Conservation (phyloP, 495 filamentous ascomycete species). For the Aspergillus diversus region DNA sequence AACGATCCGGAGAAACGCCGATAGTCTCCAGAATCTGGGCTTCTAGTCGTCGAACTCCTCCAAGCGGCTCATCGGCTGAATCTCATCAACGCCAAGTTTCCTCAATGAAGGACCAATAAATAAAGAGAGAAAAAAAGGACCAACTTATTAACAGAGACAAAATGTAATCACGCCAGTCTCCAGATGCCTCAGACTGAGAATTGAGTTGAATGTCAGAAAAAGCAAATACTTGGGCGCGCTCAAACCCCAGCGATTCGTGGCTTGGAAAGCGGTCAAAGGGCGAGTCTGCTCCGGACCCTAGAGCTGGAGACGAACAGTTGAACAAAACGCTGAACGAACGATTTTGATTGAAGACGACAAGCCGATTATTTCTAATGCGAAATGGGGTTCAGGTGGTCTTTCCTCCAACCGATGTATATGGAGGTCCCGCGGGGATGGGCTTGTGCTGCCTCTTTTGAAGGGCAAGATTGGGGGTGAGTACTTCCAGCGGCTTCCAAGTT, state of each 20-base stretch:
- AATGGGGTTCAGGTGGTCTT: not conserved
- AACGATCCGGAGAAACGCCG: no score
- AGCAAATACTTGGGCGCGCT: not conserved
- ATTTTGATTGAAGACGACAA: not conserved
- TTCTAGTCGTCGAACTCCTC: no score
- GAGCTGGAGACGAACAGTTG: not conserved
- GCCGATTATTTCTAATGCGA: not conserved
- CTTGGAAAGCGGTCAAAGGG: constrained; percentile 12
- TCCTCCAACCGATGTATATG: not conserved
- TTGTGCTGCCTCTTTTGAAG: not conserved
- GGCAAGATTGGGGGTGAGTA: not conserved
- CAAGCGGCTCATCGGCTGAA: no score
- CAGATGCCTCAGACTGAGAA: not conserved
- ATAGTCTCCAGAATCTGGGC: no score
- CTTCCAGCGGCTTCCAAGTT: no score
- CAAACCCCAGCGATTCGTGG: not conserved
- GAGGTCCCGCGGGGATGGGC: no score
- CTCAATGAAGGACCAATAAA: no score
- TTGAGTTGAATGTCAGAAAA: not conserved
- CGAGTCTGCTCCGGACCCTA: constrained; percentile 15
- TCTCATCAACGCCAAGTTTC: no score
- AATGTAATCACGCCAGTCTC: no score
- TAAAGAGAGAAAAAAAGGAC: no score
- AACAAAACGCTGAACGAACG: not conserved
- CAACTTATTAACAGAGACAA: no score